These are phyloP conservation scores for Aspergillus cejpii DNA, from an alignment of 2,329 filamentous ascomycete genomes.

Conservation along the genomic window DNA sequence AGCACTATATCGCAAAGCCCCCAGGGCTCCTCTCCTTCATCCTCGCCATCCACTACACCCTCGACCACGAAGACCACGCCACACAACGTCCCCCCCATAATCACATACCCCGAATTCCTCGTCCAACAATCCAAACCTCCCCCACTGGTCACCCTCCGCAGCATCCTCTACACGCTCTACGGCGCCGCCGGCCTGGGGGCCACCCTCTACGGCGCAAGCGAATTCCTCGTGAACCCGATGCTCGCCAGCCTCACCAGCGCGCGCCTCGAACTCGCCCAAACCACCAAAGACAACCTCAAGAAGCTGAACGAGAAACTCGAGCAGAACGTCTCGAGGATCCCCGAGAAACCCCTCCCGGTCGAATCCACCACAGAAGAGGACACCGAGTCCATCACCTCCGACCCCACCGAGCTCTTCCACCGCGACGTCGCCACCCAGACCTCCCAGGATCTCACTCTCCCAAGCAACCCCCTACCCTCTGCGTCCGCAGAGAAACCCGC, in stretches of 20 bases:
- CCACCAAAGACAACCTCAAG: slow-evolving; percentile 47
- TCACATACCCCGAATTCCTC: slow-evolving; percentile 62
- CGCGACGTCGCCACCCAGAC: slow-evolving; percentile 59
- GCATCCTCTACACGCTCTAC: slow-evolving; percentile 52
- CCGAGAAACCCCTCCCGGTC: slow-evolving; percentile 29
- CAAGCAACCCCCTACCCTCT: slow-evolving; percentile 19
- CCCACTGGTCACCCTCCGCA: slow-evolving; percentile 53
- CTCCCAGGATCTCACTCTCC: slow-evolving; percentile 33
- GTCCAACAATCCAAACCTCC: slow-evolving; percentile 53
- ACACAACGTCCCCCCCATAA: slow-evolving; percentile 53
- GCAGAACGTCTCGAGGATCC: slow-evolving; percentile 48
- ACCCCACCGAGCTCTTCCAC: slow-evolving; percentile 59
- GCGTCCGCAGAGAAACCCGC: slow-evolving; percentile 14
- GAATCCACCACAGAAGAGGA: slow-evolving; percentile 34
- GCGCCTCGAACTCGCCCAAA: slow-evolving; percentile 52
- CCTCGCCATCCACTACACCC: slow-evolving; percentile 11
- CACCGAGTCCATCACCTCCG: slow-evolving; percentile 46
- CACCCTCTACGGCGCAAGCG: slow-evolving; percentile 52
- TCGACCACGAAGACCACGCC: slow-evolving; percentile 15
- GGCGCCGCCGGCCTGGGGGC: slow-evolving; percentile 50
- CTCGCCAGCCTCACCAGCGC: slow-evolving; percentile 48
- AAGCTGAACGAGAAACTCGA: slow-evolving; percentile 53
- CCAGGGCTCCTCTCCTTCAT: slow-evolving; percentile 6
- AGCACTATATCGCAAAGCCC: slow-evolving; percentile 5
- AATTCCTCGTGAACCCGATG: slow-evolving; percentile 56